Conservation (phyloP, 139 green algal genomes). For the Chlorella sp. region DNA sequence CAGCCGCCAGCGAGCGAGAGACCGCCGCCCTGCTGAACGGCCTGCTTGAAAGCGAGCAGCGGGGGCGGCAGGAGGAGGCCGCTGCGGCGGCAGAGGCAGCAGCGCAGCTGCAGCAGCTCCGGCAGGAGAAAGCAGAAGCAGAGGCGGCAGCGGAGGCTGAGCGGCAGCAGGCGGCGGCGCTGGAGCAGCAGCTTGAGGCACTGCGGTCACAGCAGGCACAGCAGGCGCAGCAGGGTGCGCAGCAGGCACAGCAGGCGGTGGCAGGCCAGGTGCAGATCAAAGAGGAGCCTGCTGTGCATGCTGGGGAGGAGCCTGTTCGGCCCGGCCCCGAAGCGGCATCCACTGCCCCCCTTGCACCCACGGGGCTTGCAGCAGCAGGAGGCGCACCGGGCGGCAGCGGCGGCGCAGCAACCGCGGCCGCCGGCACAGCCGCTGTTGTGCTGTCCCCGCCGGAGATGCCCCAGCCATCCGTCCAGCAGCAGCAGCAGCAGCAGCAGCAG, state of each 20-base stretch:
- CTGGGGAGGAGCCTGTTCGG: too few relatives aligned
- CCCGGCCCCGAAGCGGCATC: too few relatives aligned
- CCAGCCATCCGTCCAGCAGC: background rate
- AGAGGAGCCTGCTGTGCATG: too few relatives aligned
- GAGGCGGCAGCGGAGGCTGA: background rate
- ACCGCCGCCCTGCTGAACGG: too few relatives aligned
- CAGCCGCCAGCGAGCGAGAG: too few relatives aligned
- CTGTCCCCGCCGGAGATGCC: background rate
- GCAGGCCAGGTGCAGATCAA: background rate
- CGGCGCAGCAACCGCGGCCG: background rate
- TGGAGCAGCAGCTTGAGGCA: background rate
- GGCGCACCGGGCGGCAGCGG: background rate
- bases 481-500: background rate
- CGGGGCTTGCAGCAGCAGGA: background rate
- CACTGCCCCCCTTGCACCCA: too few relatives aligned
- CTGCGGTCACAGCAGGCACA: background rate
- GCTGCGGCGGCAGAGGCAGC: background rate
- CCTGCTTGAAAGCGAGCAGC: too few relatives aligned
- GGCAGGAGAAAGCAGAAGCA: background rate
- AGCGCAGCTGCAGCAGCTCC: background rate
- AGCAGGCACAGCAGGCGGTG: background rate
- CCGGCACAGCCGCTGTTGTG: background rate
- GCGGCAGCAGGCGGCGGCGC: background rate
- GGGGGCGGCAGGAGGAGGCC: background rate
- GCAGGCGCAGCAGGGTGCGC: background rate